Percentiles rank a stretch among this genome's conserved stretches.
Evolutionary conservation across 2,329 filamentous ascomycete genomes (phyloP).

Genomic region (Cephalotrichum gorgonifer): DNA sequence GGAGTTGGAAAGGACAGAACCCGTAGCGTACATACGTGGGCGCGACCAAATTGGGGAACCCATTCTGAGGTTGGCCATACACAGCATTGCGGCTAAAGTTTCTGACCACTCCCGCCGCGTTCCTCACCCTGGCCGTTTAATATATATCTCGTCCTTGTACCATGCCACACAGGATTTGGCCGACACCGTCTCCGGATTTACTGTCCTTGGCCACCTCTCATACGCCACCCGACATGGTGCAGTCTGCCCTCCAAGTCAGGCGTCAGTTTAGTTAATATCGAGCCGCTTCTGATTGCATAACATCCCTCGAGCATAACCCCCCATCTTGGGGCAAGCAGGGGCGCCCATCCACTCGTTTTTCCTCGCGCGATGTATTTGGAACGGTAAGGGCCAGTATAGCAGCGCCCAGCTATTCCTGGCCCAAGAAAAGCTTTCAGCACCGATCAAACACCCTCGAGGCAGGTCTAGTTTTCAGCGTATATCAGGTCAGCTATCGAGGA

Average conservation of each 20-base stretch:
- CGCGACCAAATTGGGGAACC: neutral
- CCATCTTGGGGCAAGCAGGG: neutral
- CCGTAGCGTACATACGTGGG: neutral
- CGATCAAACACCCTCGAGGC: neutral
- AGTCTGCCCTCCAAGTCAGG: neutral
- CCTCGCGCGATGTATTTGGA: neutral
- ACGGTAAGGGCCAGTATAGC: neutral
- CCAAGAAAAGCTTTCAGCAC: neutral
- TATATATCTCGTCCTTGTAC: neutral
- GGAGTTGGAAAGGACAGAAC: neutral
- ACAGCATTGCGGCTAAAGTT: conserved; percentile 4
- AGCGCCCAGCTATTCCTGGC: conserved; percentile 1
- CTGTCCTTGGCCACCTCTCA: neutral
- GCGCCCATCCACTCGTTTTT: neutral
- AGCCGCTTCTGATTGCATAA: conserved; percentile 5
- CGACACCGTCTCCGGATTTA: neutral
- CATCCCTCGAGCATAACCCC: neutral
- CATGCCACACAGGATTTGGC: neutral
- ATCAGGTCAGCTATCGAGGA: neutral
- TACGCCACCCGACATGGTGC: neutral
- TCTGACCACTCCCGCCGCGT: neutral
- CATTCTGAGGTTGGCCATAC: neutral
- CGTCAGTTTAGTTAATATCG: conserved; percentile 6
- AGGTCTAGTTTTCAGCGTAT: neutral
- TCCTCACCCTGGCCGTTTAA: neutral